These are phyloP conservation scores for Boletus vermiculosoides DNA, from an alignment of 768 basidiomycete genomes.

Conservation along the genomic window DNA sequence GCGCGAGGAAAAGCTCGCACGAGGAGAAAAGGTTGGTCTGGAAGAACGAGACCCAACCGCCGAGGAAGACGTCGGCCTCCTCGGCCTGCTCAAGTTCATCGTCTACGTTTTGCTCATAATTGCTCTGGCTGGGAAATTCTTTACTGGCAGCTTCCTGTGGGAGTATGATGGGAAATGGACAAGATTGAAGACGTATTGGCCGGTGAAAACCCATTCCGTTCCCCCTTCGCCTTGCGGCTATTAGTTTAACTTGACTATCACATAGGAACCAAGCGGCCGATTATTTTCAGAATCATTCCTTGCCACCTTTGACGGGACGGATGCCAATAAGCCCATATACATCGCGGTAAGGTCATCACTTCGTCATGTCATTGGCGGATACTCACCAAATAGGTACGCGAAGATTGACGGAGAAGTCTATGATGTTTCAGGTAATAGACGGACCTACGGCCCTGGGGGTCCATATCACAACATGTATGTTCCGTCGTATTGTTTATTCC, in stretches of 20 bases:
- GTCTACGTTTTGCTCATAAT: conserved; percentile 52
- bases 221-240: background rate
- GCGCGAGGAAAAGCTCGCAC: conserved; percentile 68
- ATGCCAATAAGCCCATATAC: conserved; percentile 68
- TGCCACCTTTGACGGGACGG: conserved; percentile 67
- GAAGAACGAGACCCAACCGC: conserved; percentile 73
- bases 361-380: conserved; percentile 3
- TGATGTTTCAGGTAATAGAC: conserved; percentile 77
- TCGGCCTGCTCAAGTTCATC: conserved; percentile 69
- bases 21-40: conserved; percentile 71
- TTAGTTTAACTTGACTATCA: background rate
- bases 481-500: conserved; percentile 4
- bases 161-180: conserved; percentile 70
- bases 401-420: conserved; percentile 92
- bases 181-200: conserved; percentile 59
- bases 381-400: conserved; percentile 12
- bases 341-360: conserved; percentile 61
- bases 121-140: conserved; percentile 71
- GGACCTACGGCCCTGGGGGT: conserved; percentile 86
- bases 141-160: conserved; percentile 87
- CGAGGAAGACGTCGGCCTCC: conserved; percentile 60
- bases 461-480: conserved; percentile 70
- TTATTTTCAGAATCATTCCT: conserved; percentile 76
- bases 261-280: conserved; percentile 51
- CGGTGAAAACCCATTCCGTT: conserved; percentile 41